Evolutionary conservation across 169 alveolate genomes (phyloP), one percentile per base, ranked within the genome.

Genomic region (Besnoitia besnoiti): DNA sequence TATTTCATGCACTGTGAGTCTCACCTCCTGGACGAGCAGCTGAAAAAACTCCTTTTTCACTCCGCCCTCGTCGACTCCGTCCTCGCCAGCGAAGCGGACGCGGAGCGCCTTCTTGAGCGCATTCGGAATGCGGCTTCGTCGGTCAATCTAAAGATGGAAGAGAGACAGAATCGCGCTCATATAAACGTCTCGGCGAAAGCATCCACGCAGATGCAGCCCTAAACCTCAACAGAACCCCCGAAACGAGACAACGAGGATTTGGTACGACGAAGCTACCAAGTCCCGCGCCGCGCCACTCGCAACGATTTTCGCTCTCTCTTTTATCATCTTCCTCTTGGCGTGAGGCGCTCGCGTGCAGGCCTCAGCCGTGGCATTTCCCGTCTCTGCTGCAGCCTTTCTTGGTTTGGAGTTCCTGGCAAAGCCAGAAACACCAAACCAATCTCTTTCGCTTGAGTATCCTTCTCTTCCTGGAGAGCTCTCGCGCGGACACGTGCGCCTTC

Each of bases 31-130:
- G 46, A 97, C 95, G 85, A 98, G 96, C 44, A 98, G 95, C 87
- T 96, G 96, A 91, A 97, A 97, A 87, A 97, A 97, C 91, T 97
- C 99, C 93, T 97, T 97, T 89, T 96, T 94, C 3, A 97, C 98
- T 33, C 99, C 99, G 5, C 99, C 99, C 89, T 97, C 99, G 92
- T 98, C 99, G 30, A 97, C 97, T 19, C 99, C 99, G 85, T 97
- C 98, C 90, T 98, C 99, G 21, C 98, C 98, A 50, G 89, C 90
- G 94, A 98, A 98, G 84, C 93, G 84, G 12, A 97, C 96, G 62
- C 89, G 93, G 80, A 96, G 95, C 51, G 95, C 95, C 91, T 95
- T 96, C 85, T 92, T 94, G 90, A 94, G 79, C 88, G 88, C 82
- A n/a, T 39, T 50, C 39, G 73, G n/a, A 39, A 4, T 73, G 80